phyloP scores from a whole-genome alignment of 306 rosid genomes.

The Fagus sylvatica region DNA sequence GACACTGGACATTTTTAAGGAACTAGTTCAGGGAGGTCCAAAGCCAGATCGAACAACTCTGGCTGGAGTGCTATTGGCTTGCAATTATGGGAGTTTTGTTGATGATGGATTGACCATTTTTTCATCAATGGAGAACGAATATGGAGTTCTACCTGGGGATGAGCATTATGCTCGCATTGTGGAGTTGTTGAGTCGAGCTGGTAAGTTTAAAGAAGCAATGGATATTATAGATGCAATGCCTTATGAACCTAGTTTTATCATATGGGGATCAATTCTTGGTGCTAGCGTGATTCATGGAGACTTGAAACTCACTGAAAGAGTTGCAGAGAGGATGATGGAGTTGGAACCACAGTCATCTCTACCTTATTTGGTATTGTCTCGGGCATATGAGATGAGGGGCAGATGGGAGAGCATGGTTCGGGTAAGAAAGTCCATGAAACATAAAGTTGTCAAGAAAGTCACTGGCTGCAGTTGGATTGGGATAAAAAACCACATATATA shows the following conservation, averaged over 20 bases:
- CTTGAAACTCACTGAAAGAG: slow-evolving; percentile 56
- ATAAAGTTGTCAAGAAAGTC: slow-evolving; percentile 34
- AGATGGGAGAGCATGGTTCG: slow-evolving; percentile 78
- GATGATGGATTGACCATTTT: slow-evolving; percentile 66
- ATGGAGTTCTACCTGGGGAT: slow-evolving; percentile 51
- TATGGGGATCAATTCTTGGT: slow-evolving; percentile 63
- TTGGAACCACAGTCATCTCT: slow-evolving; percentile 49
- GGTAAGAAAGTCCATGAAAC: slow-evolving; percentile 50
- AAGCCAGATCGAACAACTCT: slow-evolving; percentile 63
- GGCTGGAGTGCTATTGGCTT: slow-evolving; percentile 63
- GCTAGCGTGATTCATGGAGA: slow-evolving; percentile 49
- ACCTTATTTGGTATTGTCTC: slow-evolving; percentile 63
- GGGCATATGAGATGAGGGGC: slow-evolving; percentile 57
- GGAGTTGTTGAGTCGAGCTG: slow-evolving; percentile 66
- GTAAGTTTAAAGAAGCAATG: slow-evolving; percentile 66
- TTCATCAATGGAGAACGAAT: slow-evolving; percentile 58
- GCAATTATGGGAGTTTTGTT: slow-evolving; percentile 61
- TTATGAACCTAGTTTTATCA: slow-evolving; percentile 32
- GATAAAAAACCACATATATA: slow-evolving; percentile 49
- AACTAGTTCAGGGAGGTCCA: slow-evolving; percentile 41
- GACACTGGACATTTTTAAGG: slow-evolving; percentile 46
- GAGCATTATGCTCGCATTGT: slow-evolving; percentile 59
- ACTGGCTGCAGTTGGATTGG: slow-evolving; percentile 68
- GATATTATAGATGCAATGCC: slow-evolving; percentile 49
- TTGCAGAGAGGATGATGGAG: slow-evolving; percentile 58